A percentile compares a stretch with the other conserved stretches of the same genome.
Evolutionary conservation across 306 rosid species (phyloP).

Genomic region (Medicago truncatula): DNA sequence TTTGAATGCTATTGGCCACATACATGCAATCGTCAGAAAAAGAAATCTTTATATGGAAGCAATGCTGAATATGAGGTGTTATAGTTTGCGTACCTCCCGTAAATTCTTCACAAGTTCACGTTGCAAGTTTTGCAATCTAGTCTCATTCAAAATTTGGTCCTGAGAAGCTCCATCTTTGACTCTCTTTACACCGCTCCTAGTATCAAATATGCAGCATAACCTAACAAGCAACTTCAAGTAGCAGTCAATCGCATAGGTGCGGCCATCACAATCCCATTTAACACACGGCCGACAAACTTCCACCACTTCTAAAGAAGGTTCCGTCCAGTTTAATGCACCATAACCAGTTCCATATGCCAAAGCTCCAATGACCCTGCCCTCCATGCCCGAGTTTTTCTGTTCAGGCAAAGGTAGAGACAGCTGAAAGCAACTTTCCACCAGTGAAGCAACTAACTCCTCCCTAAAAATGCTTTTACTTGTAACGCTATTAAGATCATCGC

Average conservation of each 20-base stretch:
- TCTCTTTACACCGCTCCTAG: slow-evolving; percentile 96
- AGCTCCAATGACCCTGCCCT: slow-evolving; percentile 99
- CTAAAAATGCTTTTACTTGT: slow-evolving; percentile 92
- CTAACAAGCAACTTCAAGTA: slow-evolving; percentile 97
- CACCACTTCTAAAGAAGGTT: slow-evolving; percentile 97
- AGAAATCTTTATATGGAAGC: slow-evolving; percentile 18
- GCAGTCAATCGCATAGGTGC: slow-evolving; percentile 96
- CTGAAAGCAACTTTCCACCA: slow-evolving; percentile 99
- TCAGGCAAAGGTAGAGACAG: slow-evolving; percentile 97
- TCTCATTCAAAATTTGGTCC: slow-evolving; percentile 97
- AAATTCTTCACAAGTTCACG: slow-evolving; percentile 88
- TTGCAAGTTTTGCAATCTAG: slow-evolving; percentile 94
- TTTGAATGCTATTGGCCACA: slow-evolving; percentile 20
- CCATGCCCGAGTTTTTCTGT: slow-evolving; percentile 89
- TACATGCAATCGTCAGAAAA: slow-evolving; percentile 29
- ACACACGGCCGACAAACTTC: slow-evolving; percentile 98
- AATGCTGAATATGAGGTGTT: slow-evolving; percentile 18
- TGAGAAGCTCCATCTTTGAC: slow-evolving; percentile 98
- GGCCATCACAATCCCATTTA: slow-evolving; percentile 99
- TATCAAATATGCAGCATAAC: slow-evolving; percentile 89
- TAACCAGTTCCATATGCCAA: slow-evolving; percentile 99
- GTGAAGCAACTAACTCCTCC: slow-evolving; percentile 97
- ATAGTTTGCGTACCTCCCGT: slow-evolving; percentile 64
- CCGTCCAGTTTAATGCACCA: slow-evolving; percentile 98
- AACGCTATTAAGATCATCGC: slow-evolving; percentile 84